Evolutionary conservation across 805 yeast species (phyloP), one percentile per base, ranked within the genome.

Genomic region (Saturnispora hagleri): DNA sequence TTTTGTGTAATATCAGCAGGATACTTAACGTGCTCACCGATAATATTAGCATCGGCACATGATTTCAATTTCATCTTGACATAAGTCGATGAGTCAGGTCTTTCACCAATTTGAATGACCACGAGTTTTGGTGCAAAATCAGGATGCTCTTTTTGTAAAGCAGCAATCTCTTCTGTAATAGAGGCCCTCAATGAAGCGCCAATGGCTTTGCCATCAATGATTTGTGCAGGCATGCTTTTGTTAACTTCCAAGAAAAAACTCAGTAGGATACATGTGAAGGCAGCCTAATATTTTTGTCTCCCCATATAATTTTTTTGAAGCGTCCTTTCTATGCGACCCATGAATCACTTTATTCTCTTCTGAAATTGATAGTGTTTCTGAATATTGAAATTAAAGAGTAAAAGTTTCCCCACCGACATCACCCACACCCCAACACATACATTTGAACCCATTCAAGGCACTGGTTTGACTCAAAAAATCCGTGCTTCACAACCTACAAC

Each of bases 31-130:
- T 87, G 72, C 24, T 74, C 75, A 53, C 93, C 88, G 36, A 70
- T 71, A 52, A 93, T 84, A 53, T 84, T 83, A 31, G 95, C 90
- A 56, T 87, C 90, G 46, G 77, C 72, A 34, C 96, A 95, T 13
- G 97, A 95, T 72, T 86, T 89, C 58, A 87, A 74, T 70, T 91
- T 91, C 84, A 90, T 87, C 56, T 84, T 80, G 51, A 91, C 97
- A 69, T 91, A 91, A 10, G 96, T 87, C 13, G 87, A 78, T 2
- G 96, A 87, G 65, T 91, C 99, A 31, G 91, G 91, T 56, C 97
- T 77, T 48, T 73, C 75, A 43, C 98, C 97, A 34, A 91, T 95
- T 70, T 91, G 98, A 54, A 91, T 74, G 59, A 91, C 89, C 40
- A 87, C 82, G 60, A 91, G 73, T 51, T 77, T 75, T 8, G 98